These are phyloP conservation scores for Hebeloma cylindrosporum DNA, from an alignment of 768 basidiomycete species.

Conservation along the genomic window DNA sequence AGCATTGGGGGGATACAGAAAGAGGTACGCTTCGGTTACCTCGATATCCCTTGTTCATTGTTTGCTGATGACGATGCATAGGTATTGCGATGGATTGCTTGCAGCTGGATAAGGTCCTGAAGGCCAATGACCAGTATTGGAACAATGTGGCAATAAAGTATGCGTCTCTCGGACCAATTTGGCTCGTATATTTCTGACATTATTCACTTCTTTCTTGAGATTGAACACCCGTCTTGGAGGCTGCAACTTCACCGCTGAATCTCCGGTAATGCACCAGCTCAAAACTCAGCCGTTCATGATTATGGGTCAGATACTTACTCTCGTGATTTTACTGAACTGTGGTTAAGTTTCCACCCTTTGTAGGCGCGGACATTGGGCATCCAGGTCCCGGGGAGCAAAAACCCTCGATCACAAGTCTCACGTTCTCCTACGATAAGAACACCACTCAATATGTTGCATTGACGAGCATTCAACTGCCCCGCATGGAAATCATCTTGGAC, in stretches of 20 bases:
- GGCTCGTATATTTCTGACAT: background rate
- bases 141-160: slow-evolving; percentile 14
- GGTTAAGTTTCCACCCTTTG: background rate
- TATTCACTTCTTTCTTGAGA: background rate
- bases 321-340: background rate
- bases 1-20: slow-evolving; percentile 52
- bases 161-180: background rate
- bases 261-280: background rate
- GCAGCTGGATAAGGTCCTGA: background rate
- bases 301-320: slow-evolving; percentile 9
- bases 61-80: background rate
- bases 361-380: slow-evolving; percentile 65
- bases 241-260: slow-evolving; percentile 4
- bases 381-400: slow-evolving; percentile 51
- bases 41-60: slow-evolving; percentile 5
- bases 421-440: slow-evolving; percentile 49
- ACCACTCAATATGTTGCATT: slow-evolving; percentile 47
- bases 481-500: slow-evolving; percentile 46
- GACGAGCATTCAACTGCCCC: slow-evolving; percentile 44
- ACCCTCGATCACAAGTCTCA: slow-evolving; percentile 61
- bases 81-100: slow-evolving; percentile 10
- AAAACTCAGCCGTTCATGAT: slow-evolving; percentile 3
- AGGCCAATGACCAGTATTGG: slow-evolving; percentile 10
- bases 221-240: slow-evolving; percentile 12
- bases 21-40: background rate